Conservation (phyloP, 2,329 filamentous ascomycete genomes). For the Blastomyces percursus region DNA sequence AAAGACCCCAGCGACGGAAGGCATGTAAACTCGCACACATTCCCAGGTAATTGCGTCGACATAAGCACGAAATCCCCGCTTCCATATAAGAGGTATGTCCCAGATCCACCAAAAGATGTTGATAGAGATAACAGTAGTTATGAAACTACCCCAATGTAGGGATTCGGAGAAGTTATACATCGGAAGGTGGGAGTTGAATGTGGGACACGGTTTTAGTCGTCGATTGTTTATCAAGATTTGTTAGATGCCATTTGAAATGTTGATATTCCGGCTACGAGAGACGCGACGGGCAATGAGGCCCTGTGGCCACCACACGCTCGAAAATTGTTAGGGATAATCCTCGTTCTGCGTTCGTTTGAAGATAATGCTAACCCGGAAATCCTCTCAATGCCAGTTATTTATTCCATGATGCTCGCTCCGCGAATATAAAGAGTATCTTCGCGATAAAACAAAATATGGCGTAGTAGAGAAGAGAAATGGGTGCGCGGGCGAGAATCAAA, state of each 20-base stretch:
- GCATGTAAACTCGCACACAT: conserved; percentile 5
- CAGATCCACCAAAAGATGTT: conserved; percentile 4
- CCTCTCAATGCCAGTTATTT: neutral
- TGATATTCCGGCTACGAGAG: neutral
- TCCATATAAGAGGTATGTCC: conserved; percentile 4
- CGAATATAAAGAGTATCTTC: too few relatives aligned
- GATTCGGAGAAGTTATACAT: neutral
- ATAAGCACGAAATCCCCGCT: conserved; percentile 2
- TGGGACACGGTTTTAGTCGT: neutral
- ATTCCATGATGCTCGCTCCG: neutral
- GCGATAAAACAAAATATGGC: neutral
- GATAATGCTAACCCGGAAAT: neutral
- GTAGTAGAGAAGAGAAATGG: neutral
- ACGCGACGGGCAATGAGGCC: neutral
- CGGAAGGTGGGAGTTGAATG: neutral
- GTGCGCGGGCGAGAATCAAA: neutral
- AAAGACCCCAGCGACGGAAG: conserved; percentile 1
- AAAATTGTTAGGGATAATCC: neutral
- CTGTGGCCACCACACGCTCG: neutral
- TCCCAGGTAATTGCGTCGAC: conserved; percentile 6
- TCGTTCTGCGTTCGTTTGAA: neutral
- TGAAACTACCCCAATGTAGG: neutral
- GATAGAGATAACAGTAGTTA: neutral
- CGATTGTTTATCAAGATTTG: neutral
- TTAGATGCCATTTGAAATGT: neutral